Percentiles rank a stretch among this genome's conserved stretches.
These are phyloP conservation scores for Ophiostoma ips DNA, from an alignment of 2,329 filamentous ascomycete genomes.

Conservation along the genomic window DNA sequence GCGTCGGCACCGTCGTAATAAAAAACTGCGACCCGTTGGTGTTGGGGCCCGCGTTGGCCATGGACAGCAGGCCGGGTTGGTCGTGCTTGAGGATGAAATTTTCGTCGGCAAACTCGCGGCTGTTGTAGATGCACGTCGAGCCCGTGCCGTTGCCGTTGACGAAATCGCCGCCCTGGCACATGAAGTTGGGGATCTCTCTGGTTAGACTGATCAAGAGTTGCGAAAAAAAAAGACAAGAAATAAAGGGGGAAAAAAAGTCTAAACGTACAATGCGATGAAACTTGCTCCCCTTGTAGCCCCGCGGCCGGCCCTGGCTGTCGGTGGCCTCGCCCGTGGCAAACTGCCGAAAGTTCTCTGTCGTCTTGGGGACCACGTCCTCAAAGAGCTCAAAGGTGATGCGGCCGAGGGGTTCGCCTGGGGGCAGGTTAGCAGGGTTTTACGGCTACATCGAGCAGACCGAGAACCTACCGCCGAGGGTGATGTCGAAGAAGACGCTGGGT, in stretches of 20 bases:
- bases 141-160: constrained; percentile 80
- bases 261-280: constrained; percentile 91
- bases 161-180: constrained; percentile 96
- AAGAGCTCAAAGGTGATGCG: constrained; percentile 87
- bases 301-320: constrained; percentile 58
- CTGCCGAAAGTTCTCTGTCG: constrained; percentile 92
- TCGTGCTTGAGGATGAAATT: constrained; percentile 75
- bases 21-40: constrained; percentile 97
- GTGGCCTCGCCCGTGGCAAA: constrained; percentile 93
- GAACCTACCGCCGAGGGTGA: constrained; percentile 54
- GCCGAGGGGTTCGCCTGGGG: constrained; percentile 65
- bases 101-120: constrained; percentile 75
- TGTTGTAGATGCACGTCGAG: constrained; percentile 66
- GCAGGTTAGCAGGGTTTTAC: neutral
- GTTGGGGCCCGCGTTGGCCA: constrained; percentile 89
- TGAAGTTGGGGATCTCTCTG: constrained; percentile 80
- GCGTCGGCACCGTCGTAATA: constrained; percentile 78
- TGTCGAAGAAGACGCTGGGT: constrained; percentile 22
- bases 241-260: too few relatives aligned
- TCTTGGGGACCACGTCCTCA: constrained; percentile 68
- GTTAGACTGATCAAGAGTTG: too few relatives aligned
- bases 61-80: constrained; percentile 66
- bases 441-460: neutral
- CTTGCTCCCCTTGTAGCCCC: constrained; percentile 89
- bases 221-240: too few relatives aligned